phyloP scores from a whole-genome alignment of 345 rosid species.

The Ceriops zippeliana region DNA sequence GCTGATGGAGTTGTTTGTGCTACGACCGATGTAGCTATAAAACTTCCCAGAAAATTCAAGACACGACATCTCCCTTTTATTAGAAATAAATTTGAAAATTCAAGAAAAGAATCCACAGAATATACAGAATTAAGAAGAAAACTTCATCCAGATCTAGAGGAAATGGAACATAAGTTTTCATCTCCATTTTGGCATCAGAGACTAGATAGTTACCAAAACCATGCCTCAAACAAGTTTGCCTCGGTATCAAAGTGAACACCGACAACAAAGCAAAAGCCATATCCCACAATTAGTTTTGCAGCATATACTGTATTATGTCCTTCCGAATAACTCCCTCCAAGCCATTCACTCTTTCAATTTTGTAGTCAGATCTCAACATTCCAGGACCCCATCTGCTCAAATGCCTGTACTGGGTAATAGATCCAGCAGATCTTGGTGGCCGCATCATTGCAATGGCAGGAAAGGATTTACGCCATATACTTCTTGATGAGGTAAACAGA shows the following conservation, averaged over 20 bases:
- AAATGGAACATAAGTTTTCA: too few relatives aligned
- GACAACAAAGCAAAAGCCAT: neutral
- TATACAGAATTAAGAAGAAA: too few relatives aligned
- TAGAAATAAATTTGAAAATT: too few relatives aligned
- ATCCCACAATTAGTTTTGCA: slow-evolving; percentile 25
- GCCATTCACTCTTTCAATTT: slow-evolving; percentile 18
- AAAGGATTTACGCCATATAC: slow-evolving; percentile 44
- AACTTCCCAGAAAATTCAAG: too few relatives aligned
- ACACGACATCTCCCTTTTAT: too few relatives aligned
- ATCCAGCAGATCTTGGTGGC: slow-evolving; percentile 48
- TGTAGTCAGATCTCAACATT: slow-evolving; percentile 24
- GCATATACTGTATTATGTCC: slow-evolving; percentile 75
- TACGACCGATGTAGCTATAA: too few relatives aligned
- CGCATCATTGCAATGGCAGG: slow-evolving; percentile 62
- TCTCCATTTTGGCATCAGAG: too few relatives aligned
- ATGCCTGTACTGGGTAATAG: slow-evolving; percentile 58
- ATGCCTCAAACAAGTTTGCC: too few relatives aligned
- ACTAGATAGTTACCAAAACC: too few relatives aligned
- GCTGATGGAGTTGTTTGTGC: too few relatives aligned
- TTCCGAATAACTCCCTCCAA: slow-evolving; percentile 50
- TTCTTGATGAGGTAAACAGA: slow-evolving; percentile 46
- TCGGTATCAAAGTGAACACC: neutral
- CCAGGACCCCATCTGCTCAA: slow-evolving; percentile 25
- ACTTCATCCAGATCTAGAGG: too few relatives aligned
- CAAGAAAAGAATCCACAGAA: too few relatives aligned